phyloP scores from a whole-genome alignment of 805 yeast species.

The Nakazawaea wickerhamii region DNA sequence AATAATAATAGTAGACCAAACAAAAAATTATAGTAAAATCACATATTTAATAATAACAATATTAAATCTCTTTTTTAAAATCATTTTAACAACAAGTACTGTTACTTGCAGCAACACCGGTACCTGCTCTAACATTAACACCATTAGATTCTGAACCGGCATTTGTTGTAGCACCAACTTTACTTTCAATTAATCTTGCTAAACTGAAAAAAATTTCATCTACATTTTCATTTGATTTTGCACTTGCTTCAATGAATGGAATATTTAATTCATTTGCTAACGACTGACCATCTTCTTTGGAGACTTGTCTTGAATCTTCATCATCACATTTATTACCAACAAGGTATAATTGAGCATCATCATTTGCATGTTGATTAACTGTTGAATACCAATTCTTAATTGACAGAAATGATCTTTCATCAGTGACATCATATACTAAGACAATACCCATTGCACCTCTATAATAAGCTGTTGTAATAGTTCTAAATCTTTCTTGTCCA shows the following conservation, averaged over 20 bases:
- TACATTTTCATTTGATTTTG: constrained; percentile 89
- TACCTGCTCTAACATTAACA: constrained; percentile 34
- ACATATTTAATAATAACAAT: neutral
- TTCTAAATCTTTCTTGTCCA: constrained; percentile 94
- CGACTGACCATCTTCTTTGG: constrained; percentile 84
- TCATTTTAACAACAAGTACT: constrained; percentile 33
- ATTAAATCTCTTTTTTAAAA: neutral
- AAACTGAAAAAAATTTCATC: constrained; percentile 87
- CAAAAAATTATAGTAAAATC: neutral
- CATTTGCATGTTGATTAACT: constrained; percentile 94
- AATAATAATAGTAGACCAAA: neutral
- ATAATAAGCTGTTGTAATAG: constrained; percentile 89
- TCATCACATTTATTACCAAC: constrained; percentile 97
- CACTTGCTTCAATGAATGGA: constrained; percentile 94
- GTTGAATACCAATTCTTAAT: constrained; percentile 94
- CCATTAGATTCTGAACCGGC: constrained; percentile 22
- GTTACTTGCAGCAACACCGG: constrained; percentile 20
- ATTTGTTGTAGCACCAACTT: constrained; percentile 43
- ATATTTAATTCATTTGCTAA: constrained; percentile 82
- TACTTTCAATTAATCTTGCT: constrained; percentile 82
- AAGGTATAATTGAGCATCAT: constrained; percentile 87
- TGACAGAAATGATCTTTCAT: constrained; percentile 86
- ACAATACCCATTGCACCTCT: constrained; percentile 89
- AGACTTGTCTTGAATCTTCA: constrained; percentile 77
- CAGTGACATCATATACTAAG: constrained; percentile 78